These are phyloP conservation scores for Aspergillus calidoustus DNA, from an alignment of 2,329 filamentous ascomycete genomes.

Conservation along the genomic window DNA sequence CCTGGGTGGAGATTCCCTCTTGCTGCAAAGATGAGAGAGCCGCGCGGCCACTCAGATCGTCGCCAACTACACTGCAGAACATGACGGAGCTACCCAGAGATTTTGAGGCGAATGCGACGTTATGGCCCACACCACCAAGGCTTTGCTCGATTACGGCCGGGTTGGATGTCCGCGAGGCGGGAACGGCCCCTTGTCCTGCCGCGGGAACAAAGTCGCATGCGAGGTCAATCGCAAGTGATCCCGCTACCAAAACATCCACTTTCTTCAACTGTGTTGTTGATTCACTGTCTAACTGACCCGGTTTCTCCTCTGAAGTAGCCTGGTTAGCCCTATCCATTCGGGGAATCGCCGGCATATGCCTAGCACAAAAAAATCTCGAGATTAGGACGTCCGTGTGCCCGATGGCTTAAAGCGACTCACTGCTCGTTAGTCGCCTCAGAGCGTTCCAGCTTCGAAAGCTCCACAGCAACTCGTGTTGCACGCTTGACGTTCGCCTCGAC, in stretches of 20 bases:
- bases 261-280: slow-evolving; percentile 27
- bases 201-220: slow-evolving; percentile 75
- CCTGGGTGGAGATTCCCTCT: slow-evolving; percentile 64
- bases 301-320: slow-evolving; percentile 26
- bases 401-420: slow-evolving; percentile 41
- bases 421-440: slow-evolving; percentile 33
- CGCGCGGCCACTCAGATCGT: slow-evolving; percentile 77
- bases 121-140: slow-evolving; percentile 88
- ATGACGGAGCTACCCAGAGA: slow-evolving; percentile 68
- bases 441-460: slow-evolving; percentile 61
- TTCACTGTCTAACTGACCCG: slow-evolving; percentile 15
- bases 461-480: slow-evolving; percentile 68
- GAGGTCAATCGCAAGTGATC: slow-evolving; percentile 86
- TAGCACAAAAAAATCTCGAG: slow-evolving; percentile 35
- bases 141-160: slow-evolving; percentile 79
- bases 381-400: slow-evolving; percentile 40
- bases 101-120: slow-evolving; percentile 84
- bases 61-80: slow-evolving; percentile 79
- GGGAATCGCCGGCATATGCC: slow-evolving; percentile 42
- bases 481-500: slow-evolving; percentile 69
- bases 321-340: slow-evolving; percentile 30
- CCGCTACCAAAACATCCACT: slow-evolving; percentile 80
- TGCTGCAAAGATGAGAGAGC: slow-evolving; percentile 69
- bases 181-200: slow-evolving; percentile 39
- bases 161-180: slow-evolving; percentile 76